A percentile compares a stretch with the other conserved stretches of the same genome.
Conservation (phyloP, 164 flowering plant species). For the Vitis rupestris region DNA sequence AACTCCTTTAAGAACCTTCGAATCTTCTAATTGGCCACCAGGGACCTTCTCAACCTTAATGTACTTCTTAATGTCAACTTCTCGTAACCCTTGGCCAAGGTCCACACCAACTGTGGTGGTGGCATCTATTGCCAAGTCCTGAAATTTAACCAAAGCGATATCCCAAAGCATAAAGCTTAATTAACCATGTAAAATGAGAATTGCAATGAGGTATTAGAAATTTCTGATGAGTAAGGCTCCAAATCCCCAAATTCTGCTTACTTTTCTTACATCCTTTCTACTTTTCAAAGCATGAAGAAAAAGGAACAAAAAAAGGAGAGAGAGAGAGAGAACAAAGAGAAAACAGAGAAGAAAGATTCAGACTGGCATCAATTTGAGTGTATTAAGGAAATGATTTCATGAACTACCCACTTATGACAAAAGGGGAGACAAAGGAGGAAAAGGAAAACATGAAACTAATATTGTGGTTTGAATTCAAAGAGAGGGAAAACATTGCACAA, state of each 20-base stretch:
- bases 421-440: no score
- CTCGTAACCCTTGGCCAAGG: slow-evolving; percentile 84
- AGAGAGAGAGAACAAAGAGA: no score
- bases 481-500: no score
- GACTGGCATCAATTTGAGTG: no score
- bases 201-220: neutral
- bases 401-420: no score
- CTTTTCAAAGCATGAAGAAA: no score
- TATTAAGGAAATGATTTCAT: no score
- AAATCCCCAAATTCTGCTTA: neutral
- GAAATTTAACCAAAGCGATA: slow-evolving; percentile 9
- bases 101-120: slow-evolving; percentile 87
- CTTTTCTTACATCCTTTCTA: no score
- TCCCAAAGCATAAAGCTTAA: neutral
- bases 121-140: slow-evolving; percentile 96
- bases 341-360: no score
- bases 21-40: slow-evolving; percentile 95
- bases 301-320: no score
- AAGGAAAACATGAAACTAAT: no score
- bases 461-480: no score
- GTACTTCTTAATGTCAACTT: slow-evolving; percentile 92
- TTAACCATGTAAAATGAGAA: neutral
- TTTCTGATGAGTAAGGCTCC: neutral
- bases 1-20: slow-evolving; percentile 84
- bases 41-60: slow-evolving; percentile 94